Base-by-base conservation (phyloP, 352 stramenopile genomes). In the Phytopythium oedochilum region DNA sequence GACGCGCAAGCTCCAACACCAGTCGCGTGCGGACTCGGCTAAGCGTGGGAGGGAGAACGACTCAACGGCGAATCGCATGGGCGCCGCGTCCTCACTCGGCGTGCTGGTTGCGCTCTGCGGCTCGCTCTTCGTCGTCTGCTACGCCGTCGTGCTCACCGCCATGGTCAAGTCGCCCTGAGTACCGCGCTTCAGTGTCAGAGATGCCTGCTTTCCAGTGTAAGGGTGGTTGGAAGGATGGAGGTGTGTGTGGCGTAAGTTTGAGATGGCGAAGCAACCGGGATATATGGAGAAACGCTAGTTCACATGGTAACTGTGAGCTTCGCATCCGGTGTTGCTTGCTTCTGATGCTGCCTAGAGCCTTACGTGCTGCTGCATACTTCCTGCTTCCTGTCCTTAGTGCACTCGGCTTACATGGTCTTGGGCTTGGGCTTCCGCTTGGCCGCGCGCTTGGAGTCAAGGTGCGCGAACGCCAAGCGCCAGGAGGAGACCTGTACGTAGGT, bases 401-500 rank as follows among this genome's bases (percentile, higher is more conserved):
- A n/a, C n/a, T n/a, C n/a, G n/a, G n/a, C n/a, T n/a, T n/a, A n/a
- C n/a, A n/a, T n/a, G n/a, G 43, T 40, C 34, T 75, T 73, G 34
- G 39, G 40, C 22, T 60, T 67, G 32, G 49, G 39, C 25, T 65
- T 64, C 2, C 50, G 55, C 22, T 55, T 49, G 45, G 54, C 42
- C 23, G 43, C 34, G 20, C 56, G 64, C 11, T 68, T 69, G 38
- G 32, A 64, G 7, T 57, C 64, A 15, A 86, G 32, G 54, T 75
- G 67, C 17, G 75, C 69, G n/a, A 73, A 77, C 42, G 78, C 71
- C n/a, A 81, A 61, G 20, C 78, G 54, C 59, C 79, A 75, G 31
- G 77, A 83, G 8, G 63, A 46, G 36, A 84, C 55, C 48, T 88
- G 79, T 29, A 84, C 63, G 52, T 78, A 84, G 17, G 77, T 87